Conservation (phyloP, 306 rosid genomes). For the Vachellia pachyceras region DNA sequence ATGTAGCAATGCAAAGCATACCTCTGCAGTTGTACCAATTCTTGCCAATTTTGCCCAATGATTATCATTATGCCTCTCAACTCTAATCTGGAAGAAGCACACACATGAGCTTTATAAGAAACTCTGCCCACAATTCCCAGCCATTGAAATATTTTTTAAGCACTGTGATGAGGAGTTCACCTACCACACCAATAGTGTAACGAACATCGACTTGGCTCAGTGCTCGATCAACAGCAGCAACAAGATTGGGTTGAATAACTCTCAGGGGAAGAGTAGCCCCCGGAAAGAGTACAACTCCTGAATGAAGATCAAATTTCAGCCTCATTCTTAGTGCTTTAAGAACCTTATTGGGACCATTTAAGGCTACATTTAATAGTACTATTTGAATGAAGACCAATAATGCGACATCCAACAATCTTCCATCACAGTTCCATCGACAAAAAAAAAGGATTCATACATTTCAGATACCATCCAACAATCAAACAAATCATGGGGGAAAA, state of each 20-base stretch:
- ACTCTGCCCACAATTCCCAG: slow-evolving; percentile 34
- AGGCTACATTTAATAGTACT: neutral
- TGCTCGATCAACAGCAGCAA: slow-evolving; percentile 75
- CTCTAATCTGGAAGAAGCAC: slow-evolving; percentile 60
- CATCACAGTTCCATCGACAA: neutral
- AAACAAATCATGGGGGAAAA: neutral
- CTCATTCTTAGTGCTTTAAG: slow-evolving; percentile 22
- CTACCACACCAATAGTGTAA: slow-evolving; percentile 84
- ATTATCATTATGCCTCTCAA: slow-evolving; percentile 49
- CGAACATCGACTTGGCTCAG: slow-evolving; percentile 70
- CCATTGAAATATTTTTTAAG: slow-evolving; percentile 16
- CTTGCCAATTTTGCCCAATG: slow-evolving; percentile 54
- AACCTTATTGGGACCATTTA: slow-evolving; percentile 20
- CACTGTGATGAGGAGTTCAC: slow-evolving; percentile 47
- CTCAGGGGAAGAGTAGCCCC: slow-evolving; percentile 90
- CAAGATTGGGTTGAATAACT: slow-evolving; percentile 65
- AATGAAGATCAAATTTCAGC: slow-evolving; percentile 23
- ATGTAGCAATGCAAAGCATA: slow-evolving; percentile 36
- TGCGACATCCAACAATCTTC: slow-evolving; percentile 18
- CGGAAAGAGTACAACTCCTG: slow-evolving; percentile 95
- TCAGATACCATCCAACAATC: slow-evolving; percentile 12
- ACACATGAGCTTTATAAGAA: slow-evolving; percentile 1
- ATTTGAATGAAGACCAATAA: slow-evolving; percentile 15
- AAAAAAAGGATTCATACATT: slow-evolving; percentile 7
- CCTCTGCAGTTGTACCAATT: slow-evolving; percentile 94